Evolutionary conservation across 2,329 filamentous ascomycete species (phyloP), one percentile per base, ranked within the genome.

Genomic region (Epichloe gansuensis): DNA sequence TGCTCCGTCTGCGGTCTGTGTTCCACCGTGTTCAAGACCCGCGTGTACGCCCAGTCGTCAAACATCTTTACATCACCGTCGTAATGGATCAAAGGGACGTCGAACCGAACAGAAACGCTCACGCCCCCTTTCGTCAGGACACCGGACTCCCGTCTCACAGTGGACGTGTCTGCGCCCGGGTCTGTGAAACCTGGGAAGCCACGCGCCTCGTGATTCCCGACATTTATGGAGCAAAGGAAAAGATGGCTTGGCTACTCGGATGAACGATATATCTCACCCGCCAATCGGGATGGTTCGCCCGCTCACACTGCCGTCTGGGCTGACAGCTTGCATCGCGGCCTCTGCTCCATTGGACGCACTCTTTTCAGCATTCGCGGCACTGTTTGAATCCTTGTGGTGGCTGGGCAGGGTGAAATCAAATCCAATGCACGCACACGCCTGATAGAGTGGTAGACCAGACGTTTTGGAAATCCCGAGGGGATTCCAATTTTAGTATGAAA

Each of bases 281-380:
- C 51, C 51, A 56, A 25, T 55, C 47, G 2, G 48, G 41, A 15
- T 52, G 53, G 17, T 46, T 67, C 68, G 4, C 25, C 27, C 41
- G 13, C 46, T 50, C 52, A 31, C 49, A 53, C n/a, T 35, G 35
- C 23, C 44, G 31, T n/a, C 46, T 51, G 12, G 36, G n/a, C 23
- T 40, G 27, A 41, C 39, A 42, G 47, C 42, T 43, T 44, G 51
- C 13, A 36, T 42, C 27, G n/a, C n/a, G 27, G 27, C 48, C 13
- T 34, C 35, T 11, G 27, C 34, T 21, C 39, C 48, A 45, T 31
- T 38, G 31, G 15, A 42, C 25, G 41, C 35, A 51, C 46, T 23
- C 17, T 11, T 50, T 13, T 40, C 47, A 49, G 45, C 53, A 51
- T n/a, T 47, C 31, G n/a, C 15, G 31, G 34, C 54, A 51, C 39